These are phyloP conservation scores for Capsicum chinense DNA, from an alignment of 257 asterid genomes.

Conservation along the genomic window DNA sequence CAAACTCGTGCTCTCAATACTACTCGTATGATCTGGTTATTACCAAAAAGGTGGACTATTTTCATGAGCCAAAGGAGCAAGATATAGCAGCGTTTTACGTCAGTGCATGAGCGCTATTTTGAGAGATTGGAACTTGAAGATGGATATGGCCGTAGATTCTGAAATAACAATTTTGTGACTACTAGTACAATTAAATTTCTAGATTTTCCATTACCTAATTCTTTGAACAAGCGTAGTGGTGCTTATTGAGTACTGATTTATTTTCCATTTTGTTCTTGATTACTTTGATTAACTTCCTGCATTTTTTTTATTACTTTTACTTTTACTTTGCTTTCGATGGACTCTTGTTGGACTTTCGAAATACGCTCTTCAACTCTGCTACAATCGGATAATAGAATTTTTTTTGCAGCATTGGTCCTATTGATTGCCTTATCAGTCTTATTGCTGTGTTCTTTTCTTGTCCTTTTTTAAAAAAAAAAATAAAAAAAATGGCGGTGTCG, in stretches of 20 bases:
- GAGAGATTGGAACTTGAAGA: slow-evolving; percentile 22
- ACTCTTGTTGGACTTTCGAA: too few species aligned
- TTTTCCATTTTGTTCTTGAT: not conserved
- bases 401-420: too few species aligned
- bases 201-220: not conserved
- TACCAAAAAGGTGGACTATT: not conserved
- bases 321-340: not conserved
- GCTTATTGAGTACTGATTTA: not conserved
- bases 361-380: too few species aligned
- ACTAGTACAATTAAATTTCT: not conserved
- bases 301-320: not conserved
- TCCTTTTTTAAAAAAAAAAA: too few species aligned
- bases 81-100: not conserved
- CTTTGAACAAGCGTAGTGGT: not conserved
- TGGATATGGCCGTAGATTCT: not conserved
- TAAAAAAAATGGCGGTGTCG: too few species aligned
- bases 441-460: too few species aligned
- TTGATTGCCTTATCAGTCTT: too few species aligned
- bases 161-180: not conserved
- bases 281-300: not conserved
- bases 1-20: not conserved
- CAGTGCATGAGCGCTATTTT: not conserved
- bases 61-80: not conserved
- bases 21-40: slow-evolving; percentile 23
- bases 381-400: too few species aligned